Evolutionary conservation across 2,329 filamentous ascomycete genomes (phyloP), one percentile per base, ranked within the genome.

Genomic region (Cladosporium phlei): DNA sequence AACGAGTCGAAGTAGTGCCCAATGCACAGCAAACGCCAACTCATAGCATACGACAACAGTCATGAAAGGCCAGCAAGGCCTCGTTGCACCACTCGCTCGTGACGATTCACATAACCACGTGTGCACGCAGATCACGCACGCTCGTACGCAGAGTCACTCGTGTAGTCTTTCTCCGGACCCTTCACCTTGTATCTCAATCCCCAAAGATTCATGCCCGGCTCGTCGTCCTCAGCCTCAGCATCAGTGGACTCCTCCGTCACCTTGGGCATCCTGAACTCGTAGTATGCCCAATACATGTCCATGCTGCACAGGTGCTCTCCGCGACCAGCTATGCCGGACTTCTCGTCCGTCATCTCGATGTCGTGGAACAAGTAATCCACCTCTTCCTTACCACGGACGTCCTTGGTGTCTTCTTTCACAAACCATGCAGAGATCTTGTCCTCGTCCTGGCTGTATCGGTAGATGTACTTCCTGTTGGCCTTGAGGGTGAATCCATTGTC

Each of bases 331-430:
- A 83, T 86, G 45, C 65, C 66, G 1, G 62, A 55, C 1, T 63
- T 56, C 4, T 62, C 52, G 1, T 62, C 55, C 24, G 70, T 50
- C 52, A 89, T 85, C 48, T 83, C 75, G n/a, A 90, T 68, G 52
- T 82, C 76, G 57, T 89, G 85, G 63, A 90, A 91, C 16, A 89
- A 68, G 52, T 88, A 85, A 59, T 88, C 85, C 0, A 82, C 81
- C 44, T 66, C 64, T 52, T 66, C 64, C 17, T 54, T 46, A 37
- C 59, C 61, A 1, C 60, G 53, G 20, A 56, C 49, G 9, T 73
- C 73, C 53, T 71, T 73, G 11, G 72, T 65, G 53, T 88, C 83
- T 24, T 85, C 79, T 52, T 81, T 80, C 29, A 80, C 80, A 56
- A 90, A 90, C 85, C 85, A 91, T 1, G 85, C 82, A 49, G 78